These are phyloP conservation scores for Colletotrichum higginsianum DNA, from an alignment of 2,329 filamentous ascomycete species.

Conservation along the genomic window DNA sequence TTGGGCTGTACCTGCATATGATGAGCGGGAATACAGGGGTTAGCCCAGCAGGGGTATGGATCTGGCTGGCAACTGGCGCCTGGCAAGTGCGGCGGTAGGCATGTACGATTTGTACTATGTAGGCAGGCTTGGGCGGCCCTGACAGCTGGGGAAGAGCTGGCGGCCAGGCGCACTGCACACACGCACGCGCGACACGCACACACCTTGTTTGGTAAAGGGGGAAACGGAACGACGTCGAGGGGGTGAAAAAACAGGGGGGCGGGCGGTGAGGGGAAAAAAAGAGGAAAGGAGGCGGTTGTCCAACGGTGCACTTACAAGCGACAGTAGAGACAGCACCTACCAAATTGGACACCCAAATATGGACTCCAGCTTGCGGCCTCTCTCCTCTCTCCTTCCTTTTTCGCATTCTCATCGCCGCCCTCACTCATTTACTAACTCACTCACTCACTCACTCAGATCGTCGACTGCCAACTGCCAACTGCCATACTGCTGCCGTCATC, in stretches of 20 bases:
- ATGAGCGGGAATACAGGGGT: constrained; percentile 35
- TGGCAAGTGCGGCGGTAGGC: constrained; percentile 3
- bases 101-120: neutral
- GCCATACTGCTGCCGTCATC: constrained; percentile 12
- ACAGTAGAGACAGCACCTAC: neutral
- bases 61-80: constrained; percentile 20
- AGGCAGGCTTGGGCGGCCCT: neutral
- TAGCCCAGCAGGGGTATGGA: constrained; percentile 20
- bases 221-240: constrained; percentile 1
- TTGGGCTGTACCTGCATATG: constrained; percentile 42
- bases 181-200: neutral
- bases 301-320: neutral
- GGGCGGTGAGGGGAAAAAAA: neutral
- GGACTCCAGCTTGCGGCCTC: too few relatives aligned
- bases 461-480: neutral
- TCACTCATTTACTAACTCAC: neutral
- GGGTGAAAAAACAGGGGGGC: neutral
- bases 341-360: too few relatives aligned
- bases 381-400: too few relatives aligned
- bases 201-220: constrained; percentile 10
- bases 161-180: neutral
- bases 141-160: neutral
- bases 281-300: neutral
- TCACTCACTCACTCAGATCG: neutral
- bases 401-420: neutral